Evolutionary conservation across 176 grass and related monocot genomes (phyloP).

Genomic region (Paspalum vaginatum): DNA sequence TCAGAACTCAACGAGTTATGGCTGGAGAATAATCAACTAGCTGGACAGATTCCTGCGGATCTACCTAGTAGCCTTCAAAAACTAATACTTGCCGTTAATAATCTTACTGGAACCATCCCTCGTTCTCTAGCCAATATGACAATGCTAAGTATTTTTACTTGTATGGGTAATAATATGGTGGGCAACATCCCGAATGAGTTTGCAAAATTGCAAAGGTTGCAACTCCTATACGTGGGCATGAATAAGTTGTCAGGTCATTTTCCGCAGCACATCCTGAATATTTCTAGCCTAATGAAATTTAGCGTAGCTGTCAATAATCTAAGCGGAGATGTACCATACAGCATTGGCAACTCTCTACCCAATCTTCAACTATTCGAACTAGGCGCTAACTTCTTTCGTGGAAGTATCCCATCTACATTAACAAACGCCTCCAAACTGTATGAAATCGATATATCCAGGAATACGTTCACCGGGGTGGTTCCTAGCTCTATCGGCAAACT

Average conservation of each 20-base stretch:
- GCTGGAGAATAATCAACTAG: not conserved
- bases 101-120: not conserved
- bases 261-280: not conserved
- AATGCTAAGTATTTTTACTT: too few species aligned
- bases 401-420: too few species aligned
- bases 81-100: not conserved
- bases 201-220: not conserved
- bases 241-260: constrained; percentile 25
- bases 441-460: too few species aligned
- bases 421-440: too few species aligned
- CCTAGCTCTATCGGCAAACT: too few species aligned
- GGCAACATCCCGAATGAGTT: constrained; percentile 32
- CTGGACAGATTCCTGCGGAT: not conserved
- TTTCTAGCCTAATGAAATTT: constrained; percentile 8
- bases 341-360: too few species aligned
- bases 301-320: not conserved
- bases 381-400: too few species aligned
- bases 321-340: too few species aligned
- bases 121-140: too few species aligned
- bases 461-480: too few species aligned
- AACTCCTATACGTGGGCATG: not conserved
- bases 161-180: not conserved
- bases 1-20: not conserved
- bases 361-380: too few species aligned
- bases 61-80: not conserved